These are phyloP conservation scores for Aspergillus novofumigatus DNA, from an alignment of 2,329 filamentous ascomycete genomes.

Conservation along the genomic window DNA sequence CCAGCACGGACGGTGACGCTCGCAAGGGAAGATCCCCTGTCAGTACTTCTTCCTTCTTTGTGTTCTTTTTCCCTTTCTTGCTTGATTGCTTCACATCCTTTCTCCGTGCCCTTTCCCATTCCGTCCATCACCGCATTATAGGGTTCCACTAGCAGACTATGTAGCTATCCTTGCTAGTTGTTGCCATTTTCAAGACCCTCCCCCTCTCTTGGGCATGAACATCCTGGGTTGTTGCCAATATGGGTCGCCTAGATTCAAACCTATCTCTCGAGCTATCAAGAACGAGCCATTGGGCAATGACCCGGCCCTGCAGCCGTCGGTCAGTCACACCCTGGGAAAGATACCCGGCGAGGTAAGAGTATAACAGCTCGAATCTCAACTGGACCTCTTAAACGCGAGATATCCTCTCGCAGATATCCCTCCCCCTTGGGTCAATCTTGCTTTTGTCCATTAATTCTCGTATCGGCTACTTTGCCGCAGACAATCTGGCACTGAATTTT, in stretches of 20 bases:
- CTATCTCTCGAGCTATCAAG: conserved; percentile 21
- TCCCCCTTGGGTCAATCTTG: not conserved
- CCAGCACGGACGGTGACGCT: conserved; percentile 14
- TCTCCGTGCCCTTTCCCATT: conserved; percentile 4
- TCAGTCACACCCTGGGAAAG: conserved; percentile 7
- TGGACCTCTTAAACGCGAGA: conserved; percentile 13
- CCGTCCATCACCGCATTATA: conserved; percentile 2
- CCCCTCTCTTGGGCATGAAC: conserved; percentile 6
- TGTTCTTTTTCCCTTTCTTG: conserved; percentile 5
- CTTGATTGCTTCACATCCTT: conserved; percentile 1
- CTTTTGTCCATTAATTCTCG: conserved; percentile 1
- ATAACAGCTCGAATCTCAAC: conserved; percentile 17
- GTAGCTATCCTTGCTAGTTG: conserved; percentile 9
- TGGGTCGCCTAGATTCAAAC: conserved; percentile 18
- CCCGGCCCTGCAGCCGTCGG: conserved; percentile 7
- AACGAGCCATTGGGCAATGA: conserved; percentile 17
- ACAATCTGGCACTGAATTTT: not conserved
- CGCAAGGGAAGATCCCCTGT: not conserved
- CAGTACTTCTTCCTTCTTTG: conserved; percentile 10
- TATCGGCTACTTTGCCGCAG: not conserved
- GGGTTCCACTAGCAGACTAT: conserved; percentile 9
- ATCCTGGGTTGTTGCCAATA: conserved; percentile 13
- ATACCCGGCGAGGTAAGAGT: conserved; percentile 13
- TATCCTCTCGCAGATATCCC: conserved; percentile 2
- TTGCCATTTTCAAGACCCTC: conserved; percentile 3